phyloP scores from a whole-genome alignment of 495 filamentous ascomycete species.

The Podospora pseudocomata region DNA sequence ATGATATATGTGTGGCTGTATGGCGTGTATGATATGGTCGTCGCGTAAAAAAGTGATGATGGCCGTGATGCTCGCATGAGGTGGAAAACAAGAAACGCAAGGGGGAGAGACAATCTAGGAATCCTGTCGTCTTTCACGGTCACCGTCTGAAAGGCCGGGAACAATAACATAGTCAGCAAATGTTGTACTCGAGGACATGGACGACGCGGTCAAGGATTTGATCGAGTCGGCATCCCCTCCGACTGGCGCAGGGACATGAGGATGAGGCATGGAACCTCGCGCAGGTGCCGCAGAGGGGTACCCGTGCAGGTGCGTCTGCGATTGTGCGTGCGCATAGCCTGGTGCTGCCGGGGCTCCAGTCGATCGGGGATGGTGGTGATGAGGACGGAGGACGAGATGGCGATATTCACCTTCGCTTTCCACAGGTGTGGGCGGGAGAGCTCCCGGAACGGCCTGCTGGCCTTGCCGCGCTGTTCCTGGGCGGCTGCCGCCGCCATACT shows the following conservation, averaged over 20 bases:
- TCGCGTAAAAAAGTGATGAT: not conserved
- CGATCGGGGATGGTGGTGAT: conserved; percentile 21
- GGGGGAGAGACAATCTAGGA: conserved; percentile 17
- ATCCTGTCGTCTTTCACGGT: conserved; percentile 31
- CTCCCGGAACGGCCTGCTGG: conserved; percentile 46
- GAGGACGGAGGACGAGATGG: conserved; percentile 13
- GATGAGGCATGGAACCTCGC: not conserved
- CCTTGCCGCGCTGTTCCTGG: conserved; percentile 42
- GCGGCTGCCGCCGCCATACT: conserved; percentile 32
- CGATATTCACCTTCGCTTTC: conserved; percentile 58
- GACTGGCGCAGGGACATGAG: conserved; percentile 8
- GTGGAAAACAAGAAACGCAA: not conserved
- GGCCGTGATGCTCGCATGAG: not conserved
- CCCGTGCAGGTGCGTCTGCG: not conserved
- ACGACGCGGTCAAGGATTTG: conserved; percentile 27
- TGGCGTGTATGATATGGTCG: not conserved
- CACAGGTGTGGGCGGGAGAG: conserved; percentile 53
- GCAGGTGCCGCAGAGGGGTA: conserved; percentile 4
- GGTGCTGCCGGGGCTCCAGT: conserved; percentile 12
- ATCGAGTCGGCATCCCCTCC: conserved; percentile 23
- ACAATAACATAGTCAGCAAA: conserved; percentile 38
- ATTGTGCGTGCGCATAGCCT: conserved; percentile 8
- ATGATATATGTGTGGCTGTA: not conserved
- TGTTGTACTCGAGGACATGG: conserved; percentile 28
- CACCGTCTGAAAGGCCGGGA: conserved; percentile 33